Base-by-base conservation (phyloP, 495 filamentous ascomycete species). In the Neurospora africana region DNA sequence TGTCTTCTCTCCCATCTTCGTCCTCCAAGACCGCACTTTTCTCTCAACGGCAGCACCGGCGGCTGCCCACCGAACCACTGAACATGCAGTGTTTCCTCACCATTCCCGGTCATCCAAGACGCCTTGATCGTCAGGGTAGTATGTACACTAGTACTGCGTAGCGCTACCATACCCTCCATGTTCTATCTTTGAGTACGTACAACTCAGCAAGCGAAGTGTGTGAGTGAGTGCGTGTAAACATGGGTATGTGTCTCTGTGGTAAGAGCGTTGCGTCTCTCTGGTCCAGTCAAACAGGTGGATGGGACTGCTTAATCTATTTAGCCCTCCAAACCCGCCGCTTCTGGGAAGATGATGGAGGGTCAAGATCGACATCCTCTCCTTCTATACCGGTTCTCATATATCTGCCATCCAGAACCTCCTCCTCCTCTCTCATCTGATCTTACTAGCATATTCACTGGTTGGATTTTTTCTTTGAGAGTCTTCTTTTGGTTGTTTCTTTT, bases 391-490 rank as follows among this genome's bases (percentile, higher is more conserved):
- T 43, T 71, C 36, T 71, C 72, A 38, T 39, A 37, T 65, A 71
- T 69, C 72, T 69, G 33, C 67, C 65, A 73, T 74, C 44, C 69
- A 27, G 33, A 76, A 70, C 74, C 79, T 82, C 77, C 76, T 78
- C 76, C 76, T 78, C 79, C 4, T 36, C 69, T 73, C 72, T 72
- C 68, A 65, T 33, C 27, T 65, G 53, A 65, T 33, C 53, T 65
- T 3, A 35, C 23, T 65, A 65, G 23, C 53, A 65, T 33, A 65
- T 65, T 65, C 53, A 65, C 53, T 33, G 53, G 53, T 65, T 65
- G 53, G 53, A 33, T 65, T 33, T 0, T 77, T 44, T 74, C 73
- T 72, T 68, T 79, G 44, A 41, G 37, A 71, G 72, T 79, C 65
- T 76, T 74, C 43, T 74, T 67, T 19, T 75, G 65, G 69, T 73